These are phyloP conservation scores for Sanghuangporus sanghuang DNA, from an alignment of 1,284 basidiomycete genomes.

Conservation along the genomic window DNA sequence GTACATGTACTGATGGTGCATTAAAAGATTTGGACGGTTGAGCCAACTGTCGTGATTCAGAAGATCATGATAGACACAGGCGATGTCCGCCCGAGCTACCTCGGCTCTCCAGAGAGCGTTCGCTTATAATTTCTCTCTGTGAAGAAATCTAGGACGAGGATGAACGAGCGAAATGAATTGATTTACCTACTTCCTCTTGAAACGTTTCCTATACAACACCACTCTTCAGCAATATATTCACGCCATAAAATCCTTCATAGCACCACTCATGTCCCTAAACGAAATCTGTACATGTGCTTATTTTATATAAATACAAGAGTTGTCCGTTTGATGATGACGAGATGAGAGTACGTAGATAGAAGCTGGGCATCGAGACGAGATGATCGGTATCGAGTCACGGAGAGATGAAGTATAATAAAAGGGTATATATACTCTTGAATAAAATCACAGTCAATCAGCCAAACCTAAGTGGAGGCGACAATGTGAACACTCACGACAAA, in stretches of 20 bases:
- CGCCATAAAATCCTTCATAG: not conserved
- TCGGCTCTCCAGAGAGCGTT: constrained; percentile 60
- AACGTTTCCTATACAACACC: too few species aligned
- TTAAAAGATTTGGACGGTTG: constrained; percentile 44
- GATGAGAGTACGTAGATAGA: not conserved
- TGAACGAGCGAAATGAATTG: too few species aligned
- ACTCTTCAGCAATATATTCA: too few species aligned
- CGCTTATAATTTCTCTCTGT: constrained; percentile 4
- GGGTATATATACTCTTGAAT: too few species aligned
- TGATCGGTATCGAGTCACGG: too few species aligned
- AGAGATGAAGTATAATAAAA: too few species aligned
- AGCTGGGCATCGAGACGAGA: not conserved
- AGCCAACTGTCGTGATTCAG: constrained; percentile 55
- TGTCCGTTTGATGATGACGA: not conserved
- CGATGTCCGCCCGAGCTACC: constrained; percentile 47
- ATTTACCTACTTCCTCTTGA: too few species aligned
- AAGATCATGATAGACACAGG: constrained; percentile 56
- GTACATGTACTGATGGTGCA: not conserved
- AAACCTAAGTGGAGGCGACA: too few species aligned
- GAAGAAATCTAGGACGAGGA: not conserved
- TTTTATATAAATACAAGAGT: not conserved
- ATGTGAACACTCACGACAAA: too few species aligned
- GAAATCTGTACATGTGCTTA: not conserved
- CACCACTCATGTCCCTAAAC: not conserved
- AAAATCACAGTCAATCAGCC: too few species aligned